Evolutionary conservation across 257 asterid genomes (phyloP), one percentile per base, ranked within the genome.

Genomic region (Lycium barbarum): DNA sequence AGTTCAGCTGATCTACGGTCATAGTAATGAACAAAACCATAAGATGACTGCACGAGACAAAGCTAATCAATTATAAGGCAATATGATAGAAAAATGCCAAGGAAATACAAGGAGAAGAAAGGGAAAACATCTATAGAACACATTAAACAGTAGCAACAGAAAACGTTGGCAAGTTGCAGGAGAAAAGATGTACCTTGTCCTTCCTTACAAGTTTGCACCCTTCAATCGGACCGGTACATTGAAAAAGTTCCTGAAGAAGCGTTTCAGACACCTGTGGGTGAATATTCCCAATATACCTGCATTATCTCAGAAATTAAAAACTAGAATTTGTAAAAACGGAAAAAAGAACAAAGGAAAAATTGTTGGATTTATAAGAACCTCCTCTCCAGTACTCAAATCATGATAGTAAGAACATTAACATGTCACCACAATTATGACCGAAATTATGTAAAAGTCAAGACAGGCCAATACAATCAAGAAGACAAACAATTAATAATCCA

Each of bases 211-310:
- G 98, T 90, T 95, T 95, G 89, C 99, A 95, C 63, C 93, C 85
- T 91, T 95, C 99, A 86, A 95, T 90, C 43, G 93, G 96, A 83
- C 99, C 99, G 78, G 97, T 90, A 84, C 94, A 93, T 33, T 95
- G 89, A 84, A 95, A 95, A 84, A 95, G 98, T 89, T 95, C 98
- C 85, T 95, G 99, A 84, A 95, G 89, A 84, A 95, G 97, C 61
- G 93, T 95, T 90, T 95, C 99, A 70, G 97, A 92, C 83, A 93
- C 98, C 86, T 95, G 99, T 15, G 90, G 88, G 84, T 95, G 99
- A 83, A 95, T 89, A 81, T 95, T 95, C 51, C 99, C 99, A 58
- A 95, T 98, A 63, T 91, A 95, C 93, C 99, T 95, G 97, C 97
- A 93, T 90, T 93, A 81, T 86, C 89, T 86, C 88, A 88, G 84